A percentile compares a stretch with the other conserved stretches of the same genome.
These are phyloP conservation scores for Ormosia emarginata DNA, from an alignment of 306 rosid species.

Conservation along the genomic window DNA sequence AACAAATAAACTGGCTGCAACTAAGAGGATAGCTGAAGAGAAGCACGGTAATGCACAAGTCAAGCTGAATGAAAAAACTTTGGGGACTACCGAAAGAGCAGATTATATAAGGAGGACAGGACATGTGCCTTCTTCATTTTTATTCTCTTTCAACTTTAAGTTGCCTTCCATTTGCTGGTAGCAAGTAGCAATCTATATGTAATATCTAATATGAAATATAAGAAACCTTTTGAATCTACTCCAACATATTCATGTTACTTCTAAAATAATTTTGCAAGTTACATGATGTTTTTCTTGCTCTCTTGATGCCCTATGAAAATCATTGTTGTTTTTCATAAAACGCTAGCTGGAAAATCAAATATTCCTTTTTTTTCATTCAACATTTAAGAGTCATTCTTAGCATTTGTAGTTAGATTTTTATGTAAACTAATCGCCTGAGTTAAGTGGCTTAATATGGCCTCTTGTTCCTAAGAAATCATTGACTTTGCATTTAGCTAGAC, in stretches of 20 bases:
- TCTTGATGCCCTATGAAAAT: not conserved
- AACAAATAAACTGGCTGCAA: conserved; percentile 62
- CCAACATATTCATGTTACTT: conserved; percentile 20
- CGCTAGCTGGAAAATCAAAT: not conserved
- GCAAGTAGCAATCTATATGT: conserved; percentile 8
- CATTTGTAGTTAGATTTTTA: too few relatives aligned
- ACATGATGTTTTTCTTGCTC: not conserved
- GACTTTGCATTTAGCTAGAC: too few relatives aligned
- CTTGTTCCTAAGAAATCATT: too few relatives aligned
- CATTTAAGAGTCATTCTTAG: not conserved
- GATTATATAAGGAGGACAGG: conserved; percentile 89
- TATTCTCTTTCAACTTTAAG: conserved; percentile 66
- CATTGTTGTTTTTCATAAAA: not conserved
- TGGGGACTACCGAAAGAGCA: conserved; percentile 69
- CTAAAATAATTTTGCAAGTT: not conserved
- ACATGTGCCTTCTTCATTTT: conserved; percentile 70
- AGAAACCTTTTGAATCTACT: conserved; percentile 5
- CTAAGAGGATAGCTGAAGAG: conserved; percentile 82
- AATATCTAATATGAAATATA: conserved; percentile 15
- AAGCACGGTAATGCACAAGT: conserved; percentile 78
- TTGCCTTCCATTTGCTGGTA: conserved; percentile 91
- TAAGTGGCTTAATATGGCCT: too few relatives aligned
- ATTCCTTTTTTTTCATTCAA: not conserved
- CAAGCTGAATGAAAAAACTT: conserved; percentile 70
- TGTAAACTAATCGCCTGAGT: too few relatives aligned